These are phyloP conservation scores for Colletotrichum melonis DNA, from an alignment of 2,329 filamentous ascomycete species.

Conservation along the genomic window DNA sequence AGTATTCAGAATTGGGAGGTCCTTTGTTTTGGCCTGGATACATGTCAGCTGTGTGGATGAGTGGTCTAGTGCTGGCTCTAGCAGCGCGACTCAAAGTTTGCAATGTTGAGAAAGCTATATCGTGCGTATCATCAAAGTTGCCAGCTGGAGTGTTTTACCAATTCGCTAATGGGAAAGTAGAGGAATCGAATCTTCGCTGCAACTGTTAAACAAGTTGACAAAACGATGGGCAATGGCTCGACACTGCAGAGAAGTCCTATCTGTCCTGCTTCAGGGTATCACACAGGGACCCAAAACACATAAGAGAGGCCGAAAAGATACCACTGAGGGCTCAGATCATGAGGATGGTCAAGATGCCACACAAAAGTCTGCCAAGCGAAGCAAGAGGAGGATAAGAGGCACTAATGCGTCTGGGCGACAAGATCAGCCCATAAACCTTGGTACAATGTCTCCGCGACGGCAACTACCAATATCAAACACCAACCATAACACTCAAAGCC, in stretches of 20 bases:
- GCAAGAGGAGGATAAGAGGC: neutral
- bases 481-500: neutral
- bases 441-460: neutral
- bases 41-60: slow-evolving; percentile 50
- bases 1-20: slow-evolving; percentile 1
- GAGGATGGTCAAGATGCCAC: neutral
- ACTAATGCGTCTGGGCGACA: neutral
- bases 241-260: slow-evolving; percentile 30
- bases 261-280: slow-evolving; percentile 7
- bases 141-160: neutral
- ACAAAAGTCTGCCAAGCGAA: neutral
- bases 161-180: slow-evolving; percentile 2
- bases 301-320: neutral
- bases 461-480: neutral
- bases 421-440: neutral
- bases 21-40: slow-evolving; percentile 47
- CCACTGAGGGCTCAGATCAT: neutral
- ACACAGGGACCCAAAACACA: neutral
- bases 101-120: neutral
- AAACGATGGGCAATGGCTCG: slow-evolving; percentile 25
- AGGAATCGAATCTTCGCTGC: neutral
- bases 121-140: neutral
- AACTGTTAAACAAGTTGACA: slow-evolving; percentile 5
- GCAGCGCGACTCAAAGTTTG: slow-evolving; percentile 35
- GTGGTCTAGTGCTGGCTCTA: slow-evolving; percentile 49